Evolutionary conservation across 2,329 filamentous ascomycete species (phyloP), one percentile per base, ranked within the genome.

Genomic region (Fusarium xyrophilum): DNA sequence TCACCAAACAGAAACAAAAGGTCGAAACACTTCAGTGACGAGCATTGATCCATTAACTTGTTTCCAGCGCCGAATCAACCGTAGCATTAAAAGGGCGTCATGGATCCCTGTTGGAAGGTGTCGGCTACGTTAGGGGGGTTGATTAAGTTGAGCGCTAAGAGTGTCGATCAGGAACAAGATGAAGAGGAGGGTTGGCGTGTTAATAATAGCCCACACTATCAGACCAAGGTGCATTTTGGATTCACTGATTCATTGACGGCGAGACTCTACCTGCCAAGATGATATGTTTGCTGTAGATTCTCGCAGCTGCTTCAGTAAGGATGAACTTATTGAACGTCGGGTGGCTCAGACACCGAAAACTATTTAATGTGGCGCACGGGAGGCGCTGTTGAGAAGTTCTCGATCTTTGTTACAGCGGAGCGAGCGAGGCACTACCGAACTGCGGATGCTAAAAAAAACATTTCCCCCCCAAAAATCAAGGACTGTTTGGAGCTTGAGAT

Each of bases 81-180:
- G 43, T 40, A 39, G 54, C 23, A 60, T 60, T 48, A 43, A 54
- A 54, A 60, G 47, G 61, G 44, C 61, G 42, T 54, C 47, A 65
- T 60, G 43, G 58, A 60, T 44, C 67, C 54, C 47, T 63, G 51
- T 33, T 50, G 38, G 35, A 42, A 67, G 47, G 27, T 53, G 30
- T 63, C 19, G 40, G 43, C n/a, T 64, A 59, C 27, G 61, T 65
- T 60, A 30, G 25, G 55, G 25, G 54, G 36, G 38, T 57, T 60
- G 51, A 64, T 44, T 59, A 43, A 40, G 47, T 65, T 68, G 65
- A 63, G 67, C 67, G 67, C 68, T 57, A 70, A 60, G 43, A 19
- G 47, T 39, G 68, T 54, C 68, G 64, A 70, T 70, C 67, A 70
- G 64, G 67, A 62, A 70, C 68, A 60, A 44, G 66, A 55, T 46